These are phyloP conservation scores for Globisporangium iwayamae DNA, from an alignment of 352 stramenopile species.

Conservation along the genomic window DNA sequence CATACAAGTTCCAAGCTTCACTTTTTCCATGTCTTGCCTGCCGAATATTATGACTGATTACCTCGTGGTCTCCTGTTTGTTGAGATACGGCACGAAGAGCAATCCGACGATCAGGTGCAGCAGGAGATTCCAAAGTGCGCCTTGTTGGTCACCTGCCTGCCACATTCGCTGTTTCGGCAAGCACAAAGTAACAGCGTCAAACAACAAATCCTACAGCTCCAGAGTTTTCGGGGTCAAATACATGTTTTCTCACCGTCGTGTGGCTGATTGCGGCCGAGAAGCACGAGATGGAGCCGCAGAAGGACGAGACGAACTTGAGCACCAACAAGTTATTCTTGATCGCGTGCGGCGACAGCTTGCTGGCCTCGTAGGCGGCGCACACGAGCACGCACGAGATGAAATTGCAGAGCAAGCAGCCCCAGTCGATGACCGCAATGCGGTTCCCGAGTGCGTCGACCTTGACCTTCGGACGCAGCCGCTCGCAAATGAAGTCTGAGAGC, in stretches of 20 bases:
- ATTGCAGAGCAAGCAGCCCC: slow-evolving; percentile 61
- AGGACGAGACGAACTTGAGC: slow-evolving; percentile 77
- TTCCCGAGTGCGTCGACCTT: slow-evolving; percentile 7
- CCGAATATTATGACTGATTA: neutral
- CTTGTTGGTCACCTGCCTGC: slow-evolving; percentile 36
- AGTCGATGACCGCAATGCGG: slow-evolving; percentile 33
- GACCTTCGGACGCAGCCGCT: slow-evolving; percentile 11
- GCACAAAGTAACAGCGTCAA: slow-evolving; percentile 3
- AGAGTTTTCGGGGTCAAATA: neutral
- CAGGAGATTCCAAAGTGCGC: slow-evolving; percentile 46
- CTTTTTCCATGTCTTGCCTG: no score
- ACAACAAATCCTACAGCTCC: neutral
- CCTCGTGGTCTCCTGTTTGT: slow-evolving; percentile 41
- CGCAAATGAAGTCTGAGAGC: slow-evolving; percentile 48
- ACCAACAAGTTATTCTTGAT: slow-evolving; percentile 56
- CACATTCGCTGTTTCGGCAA: slow-evolving; percentile 37
- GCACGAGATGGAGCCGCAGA: slow-evolving; percentile 65
- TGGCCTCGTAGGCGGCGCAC: slow-evolving; percentile 49
- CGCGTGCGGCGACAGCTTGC: slow-evolving; percentile 30
- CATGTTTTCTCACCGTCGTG: slow-evolving; percentile 32
- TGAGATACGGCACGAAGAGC: slow-evolving; percentile 59
- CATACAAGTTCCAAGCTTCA: neutral
- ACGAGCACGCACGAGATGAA: slow-evolving; percentile 41
- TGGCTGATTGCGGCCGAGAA: slow-evolving; percentile 58
- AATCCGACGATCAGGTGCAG: slow-evolving; percentile 46